Evolutionary conservation across 805 yeast species (phyloP).

Genomic region (Peterozyma toletana): DNA sequence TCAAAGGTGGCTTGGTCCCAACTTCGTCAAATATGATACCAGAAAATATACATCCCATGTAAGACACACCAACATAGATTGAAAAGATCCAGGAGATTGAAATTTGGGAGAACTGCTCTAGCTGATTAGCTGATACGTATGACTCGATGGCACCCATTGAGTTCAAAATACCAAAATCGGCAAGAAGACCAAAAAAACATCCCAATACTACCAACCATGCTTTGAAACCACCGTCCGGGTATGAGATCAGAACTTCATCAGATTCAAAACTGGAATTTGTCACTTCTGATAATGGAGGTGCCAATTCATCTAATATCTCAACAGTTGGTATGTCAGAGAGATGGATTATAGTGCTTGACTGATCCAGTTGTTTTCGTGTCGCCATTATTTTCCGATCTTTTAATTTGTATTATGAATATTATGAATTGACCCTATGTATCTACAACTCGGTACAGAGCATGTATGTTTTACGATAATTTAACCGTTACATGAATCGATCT

Average conservation of each 20-base stretch:
- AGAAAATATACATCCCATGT: conserved; percentile 38
- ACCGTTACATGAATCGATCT: too few species aligned
- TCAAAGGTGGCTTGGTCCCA: conserved; percentile 38
- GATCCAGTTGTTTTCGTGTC: too few species aligned
- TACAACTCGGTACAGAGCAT: too few species aligned
- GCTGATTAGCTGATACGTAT: conserved; percentile 48
- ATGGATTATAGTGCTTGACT: too few species aligned
- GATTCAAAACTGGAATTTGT: too few species aligned
- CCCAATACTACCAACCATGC: conserved; percentile 57
- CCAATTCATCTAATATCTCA: too few species aligned
- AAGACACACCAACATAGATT: conserved; percentile 40
- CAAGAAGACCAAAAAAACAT: conserved; percentile 46
- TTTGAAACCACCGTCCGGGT: conserved; percentile 53
- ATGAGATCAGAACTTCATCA: conserved; percentile 5
- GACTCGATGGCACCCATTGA: conserved; percentile 58
- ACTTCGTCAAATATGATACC: conserved; percentile 54
- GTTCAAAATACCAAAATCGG: conserved; percentile 50
- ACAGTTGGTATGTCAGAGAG: too few species aligned
- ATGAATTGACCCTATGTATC: too few species aligned
- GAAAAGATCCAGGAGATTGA: conserved; percentile 63
- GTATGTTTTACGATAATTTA: too few species aligned
- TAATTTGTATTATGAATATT: too few species aligned
- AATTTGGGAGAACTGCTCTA: conserved; percentile 34
- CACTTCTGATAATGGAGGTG: too few species aligned
- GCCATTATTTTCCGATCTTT: too few species aligned